Conservation (phyloP, 2,329 filamentous ascomycete genomes). For the Furcasterigmium sp. region DNA sequence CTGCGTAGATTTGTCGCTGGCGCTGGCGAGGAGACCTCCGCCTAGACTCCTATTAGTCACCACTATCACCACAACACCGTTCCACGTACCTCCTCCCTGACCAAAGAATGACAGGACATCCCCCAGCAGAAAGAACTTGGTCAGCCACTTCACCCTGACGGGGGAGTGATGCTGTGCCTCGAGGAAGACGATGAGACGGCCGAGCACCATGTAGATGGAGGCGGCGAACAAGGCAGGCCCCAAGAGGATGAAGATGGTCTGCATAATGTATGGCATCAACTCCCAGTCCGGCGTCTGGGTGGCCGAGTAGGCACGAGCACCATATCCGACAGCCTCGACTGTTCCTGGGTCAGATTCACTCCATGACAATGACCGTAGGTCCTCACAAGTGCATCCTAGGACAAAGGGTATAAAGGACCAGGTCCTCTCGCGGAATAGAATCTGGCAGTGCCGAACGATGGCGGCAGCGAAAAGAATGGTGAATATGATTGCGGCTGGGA, state of each 20-base stretch:
- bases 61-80: background rate
- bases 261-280: constrained; percentile 32
- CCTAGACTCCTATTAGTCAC: background rate
- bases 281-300: constrained; percentile 33
- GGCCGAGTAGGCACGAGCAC: constrained; percentile 41
- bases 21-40: constrained; percentile 14
- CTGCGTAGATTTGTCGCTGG: constrained; percentile 11
- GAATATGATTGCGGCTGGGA: background rate
- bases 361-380: background rate
- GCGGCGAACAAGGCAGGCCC: constrained; percentile 43
- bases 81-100: constrained; percentile 35
- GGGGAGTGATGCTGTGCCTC: constrained; percentile 26
- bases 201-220: constrained; percentile 45
- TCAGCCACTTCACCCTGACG: constrained; percentile 35
- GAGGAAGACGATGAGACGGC: constrained; percentile 33
- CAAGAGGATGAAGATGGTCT: constrained; percentile 37
- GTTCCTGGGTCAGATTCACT: background rate
- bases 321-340: constrained; percentile 34
- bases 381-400: background rate
- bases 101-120: constrained; percentile 47
- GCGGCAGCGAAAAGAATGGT: background rate
- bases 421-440: background rate
- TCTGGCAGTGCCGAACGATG: background rate
- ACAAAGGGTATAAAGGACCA: background rate
- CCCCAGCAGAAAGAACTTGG: constrained; percentile 48